phyloP scores from a whole-genome alignment of 208 protist genomes.

The Lotmaria passim region DNA sequence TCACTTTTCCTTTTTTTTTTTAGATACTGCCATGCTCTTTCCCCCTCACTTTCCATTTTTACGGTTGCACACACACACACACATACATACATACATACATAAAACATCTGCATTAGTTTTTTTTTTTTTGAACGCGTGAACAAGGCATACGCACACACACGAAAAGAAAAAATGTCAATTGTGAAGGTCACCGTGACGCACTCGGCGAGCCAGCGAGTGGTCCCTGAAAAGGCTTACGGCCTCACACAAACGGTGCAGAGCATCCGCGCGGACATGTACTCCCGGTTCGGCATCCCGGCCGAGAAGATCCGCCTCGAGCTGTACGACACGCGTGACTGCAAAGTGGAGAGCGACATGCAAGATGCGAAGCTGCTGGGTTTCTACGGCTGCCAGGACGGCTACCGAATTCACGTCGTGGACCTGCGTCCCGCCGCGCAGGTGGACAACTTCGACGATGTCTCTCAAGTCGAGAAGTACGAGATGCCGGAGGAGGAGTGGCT shows the following conservation, averaged over 20 bases:
- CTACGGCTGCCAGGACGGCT: conserved; percentile 85
- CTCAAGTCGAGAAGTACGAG: conserved; percentile 91
- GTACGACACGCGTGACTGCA: conserved; percentile 71
- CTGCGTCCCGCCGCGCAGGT: conserved; percentile 71
- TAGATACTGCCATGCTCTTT: neutral
- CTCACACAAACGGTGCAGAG: conserved; percentile 75
- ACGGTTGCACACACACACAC: too few relatives aligned
- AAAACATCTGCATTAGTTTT: too few relatives aligned
- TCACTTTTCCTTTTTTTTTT: neutral
- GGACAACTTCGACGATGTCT: conserved; percentile 83
- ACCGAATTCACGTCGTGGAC: conserved; percentile 91
- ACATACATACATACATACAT: too few relatives aligned
- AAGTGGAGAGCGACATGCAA: conserved; percentile 62
- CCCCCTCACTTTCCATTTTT: neutral
- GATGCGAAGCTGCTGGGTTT: conserved; percentile 84
- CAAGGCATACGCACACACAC: neutral
- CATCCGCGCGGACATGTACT: conserved; percentile 83
- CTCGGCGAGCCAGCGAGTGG: conserved; percentile 68
- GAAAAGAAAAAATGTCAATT: conserved; percentile 53
- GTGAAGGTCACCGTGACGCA: conserved; percentile 86
- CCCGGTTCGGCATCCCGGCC: conserved; percentile 79
- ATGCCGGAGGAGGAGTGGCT: conserved; percentile 91
- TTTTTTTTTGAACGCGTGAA: neutral
- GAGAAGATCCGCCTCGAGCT: conserved; percentile 81
- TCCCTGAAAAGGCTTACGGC: conserved; percentile 90